Evolutionary conservation across 805 yeast genomes (phyloP), one percentile per base, ranked within the genome.

Genomic region (Lipomyces oligophaga): DNA sequence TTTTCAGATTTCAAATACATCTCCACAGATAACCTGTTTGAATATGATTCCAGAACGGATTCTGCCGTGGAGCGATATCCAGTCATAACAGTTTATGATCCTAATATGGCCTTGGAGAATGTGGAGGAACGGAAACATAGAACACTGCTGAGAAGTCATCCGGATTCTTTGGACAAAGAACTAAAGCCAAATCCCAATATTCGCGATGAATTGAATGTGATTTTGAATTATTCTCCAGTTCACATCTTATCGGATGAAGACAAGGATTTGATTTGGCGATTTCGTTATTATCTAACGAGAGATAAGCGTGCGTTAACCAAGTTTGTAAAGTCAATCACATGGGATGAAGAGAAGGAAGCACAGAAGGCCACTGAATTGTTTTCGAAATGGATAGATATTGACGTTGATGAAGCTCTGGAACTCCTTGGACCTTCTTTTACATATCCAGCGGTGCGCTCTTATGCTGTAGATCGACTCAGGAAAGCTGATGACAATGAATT

Each of bases 91-190:
- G 73, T 82, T 15, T 79, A 77, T 60, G 93, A 84, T 57, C 88
- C 88, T 0, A 90, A 84, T 54, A 80, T 77, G 58, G 71, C 67
- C 50, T 67, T 71, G 18, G 78, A 75, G 49, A 95, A 90, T 59
- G 96, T 96, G 1, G 81, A 93, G 19, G 97, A 93, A 61, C 75
- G 80, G 54, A 93, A 90, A 63, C 87, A 83, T 61, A 79, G 95
- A 55, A 79, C 83, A 47, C 67, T 90, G 42, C 93, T 89, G 54
- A 82, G 97, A 64, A 78, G 84, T 39, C 86, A 89, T 57, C 83
- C 84, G 59, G 78, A 82, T 40, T 75, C 85, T 22, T 66, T 86
- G 30, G 97, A 89, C 61, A 80, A 79, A 56, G 96, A 88, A 47
- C 71, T 86, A 38, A 86, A 89, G 58, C 98, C 98, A 1, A 83